Evolutionary conservation across 1,284 basidiomycete genomes (phyloP).

Genomic region (Cystobasidium slooffiae): DNA sequence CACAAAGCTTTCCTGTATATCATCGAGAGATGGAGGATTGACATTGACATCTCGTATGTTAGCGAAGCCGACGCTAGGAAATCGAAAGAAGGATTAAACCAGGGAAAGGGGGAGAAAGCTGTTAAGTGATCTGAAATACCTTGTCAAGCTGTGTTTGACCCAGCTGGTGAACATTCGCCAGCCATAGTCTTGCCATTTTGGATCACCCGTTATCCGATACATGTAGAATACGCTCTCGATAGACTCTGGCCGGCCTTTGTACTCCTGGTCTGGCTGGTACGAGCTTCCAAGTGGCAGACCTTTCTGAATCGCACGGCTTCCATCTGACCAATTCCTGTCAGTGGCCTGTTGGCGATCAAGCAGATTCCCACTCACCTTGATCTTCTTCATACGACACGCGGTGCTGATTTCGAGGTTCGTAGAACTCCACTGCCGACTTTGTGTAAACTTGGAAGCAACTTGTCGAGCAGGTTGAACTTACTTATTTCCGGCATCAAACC

Average conservation of each 20-base stretch:
- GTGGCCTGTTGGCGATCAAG: too few relatives aligned
- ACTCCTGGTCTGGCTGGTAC: conserved; percentile 50
- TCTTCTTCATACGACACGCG: conserved; percentile 42
- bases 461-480: not conserved
- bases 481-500: conserved; percentile 59
- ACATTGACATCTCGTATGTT: conserved; percentile 59
- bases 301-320: conserved; percentile 48
- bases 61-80: conserved; percentile 57
- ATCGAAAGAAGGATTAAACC: conserved; percentile 44
- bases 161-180: conserved; percentile 66
- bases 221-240: conserved; percentile 64
- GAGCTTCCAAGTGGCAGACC: conserved; percentile 55
- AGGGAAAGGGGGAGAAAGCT: not conserved
- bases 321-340: not conserved
- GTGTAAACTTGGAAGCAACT: not conserved
- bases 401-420: conserved; percentile 47
- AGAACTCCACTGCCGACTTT: conserved; percentile 54
- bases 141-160: conserved; percentile 58
- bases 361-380: conserved; percentile 46
- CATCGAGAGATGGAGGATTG: conserved; percentile 53
- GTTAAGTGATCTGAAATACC: conserved; percentile 36
- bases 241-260: conserved; percentile 63
- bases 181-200: conserved; percentile 63
- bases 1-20: conserved; percentile 63
- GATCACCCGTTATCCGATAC: conserved; percentile 64